phyloP scores from a whole-genome alignment of 345 rosid species.

The Aurinia saxatilis region DNA sequence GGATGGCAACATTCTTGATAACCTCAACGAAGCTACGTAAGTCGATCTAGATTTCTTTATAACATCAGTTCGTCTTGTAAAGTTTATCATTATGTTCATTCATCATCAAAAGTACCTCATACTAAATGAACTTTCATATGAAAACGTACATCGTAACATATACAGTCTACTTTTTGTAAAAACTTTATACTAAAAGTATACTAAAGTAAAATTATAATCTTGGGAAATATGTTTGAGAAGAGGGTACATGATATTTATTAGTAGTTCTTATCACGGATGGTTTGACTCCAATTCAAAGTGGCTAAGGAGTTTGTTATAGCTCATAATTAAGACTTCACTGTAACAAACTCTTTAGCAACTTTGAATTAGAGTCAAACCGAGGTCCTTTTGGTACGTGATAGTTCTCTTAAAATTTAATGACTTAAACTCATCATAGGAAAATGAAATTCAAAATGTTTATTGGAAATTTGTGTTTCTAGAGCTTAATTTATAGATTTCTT shows the following conservation, averaged over 20 bases:
- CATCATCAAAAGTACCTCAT: no score
- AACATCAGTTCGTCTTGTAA: neutral
- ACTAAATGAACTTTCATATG: neutral
- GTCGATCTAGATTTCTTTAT: neutral
- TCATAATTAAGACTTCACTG: no score
- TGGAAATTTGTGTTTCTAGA: neutral
- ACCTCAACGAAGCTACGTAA: slow-evolving; percentile 15
- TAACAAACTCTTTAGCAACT: no score
- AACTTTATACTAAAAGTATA: neutral
- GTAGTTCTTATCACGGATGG: neutral
- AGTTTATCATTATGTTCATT: no score
- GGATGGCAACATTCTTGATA: slow-evolving; percentile 21
- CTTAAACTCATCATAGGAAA: neutral
- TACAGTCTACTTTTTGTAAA: no score
- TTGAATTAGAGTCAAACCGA: neutral
- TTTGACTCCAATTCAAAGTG: no score
- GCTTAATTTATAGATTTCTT: neutral
- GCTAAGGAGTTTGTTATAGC: no score
- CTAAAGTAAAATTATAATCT: no score
- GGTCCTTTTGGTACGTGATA: no score
- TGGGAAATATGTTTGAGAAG: no score
- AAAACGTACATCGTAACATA: neutral
- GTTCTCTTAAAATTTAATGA: no score
- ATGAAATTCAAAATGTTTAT: neutral
- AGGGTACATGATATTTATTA: neutral